These are phyloP conservation scores for Macadamia tetraphylla DNA, from an alignment of 164 flowering plant genomes.

Conservation along the genomic window DNA sequence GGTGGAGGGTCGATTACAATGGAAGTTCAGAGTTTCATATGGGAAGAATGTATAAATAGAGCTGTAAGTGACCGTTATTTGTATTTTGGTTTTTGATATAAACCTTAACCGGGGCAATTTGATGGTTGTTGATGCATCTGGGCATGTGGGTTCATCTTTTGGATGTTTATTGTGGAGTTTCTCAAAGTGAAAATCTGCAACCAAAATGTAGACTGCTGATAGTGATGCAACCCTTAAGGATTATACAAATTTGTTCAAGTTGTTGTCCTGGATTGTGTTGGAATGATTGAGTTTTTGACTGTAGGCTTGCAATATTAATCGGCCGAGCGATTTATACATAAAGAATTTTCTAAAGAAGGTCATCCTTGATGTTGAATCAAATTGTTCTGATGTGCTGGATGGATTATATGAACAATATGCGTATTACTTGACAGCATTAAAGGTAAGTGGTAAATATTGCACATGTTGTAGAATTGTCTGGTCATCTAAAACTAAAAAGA, in stretches of 20 bases:
- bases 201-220: neutral
- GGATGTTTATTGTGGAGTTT: too few species aligned
- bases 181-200: too few species aligned
- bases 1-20: constrained; percentile 66
- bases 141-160: too few species aligned
- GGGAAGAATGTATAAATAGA: constrained; percentile 48
- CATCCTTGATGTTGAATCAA: constrained; percentile 60
- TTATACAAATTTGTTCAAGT: neutral
- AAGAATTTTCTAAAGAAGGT: constrained; percentile 75
- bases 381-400: constrained; percentile 50
- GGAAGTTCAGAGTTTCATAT: constrained; percentile 60
- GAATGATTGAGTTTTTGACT: neutral
- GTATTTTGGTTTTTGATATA: too few species aligned
- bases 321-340: constrained; percentile 28
- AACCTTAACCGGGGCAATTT: too few species aligned
- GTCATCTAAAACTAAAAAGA: too few species aligned
- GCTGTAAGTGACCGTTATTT: constrained; percentile 28
- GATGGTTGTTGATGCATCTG: too few species aligned
- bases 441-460: constrained; percentile 32
- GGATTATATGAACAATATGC: constrained; percentile 67
- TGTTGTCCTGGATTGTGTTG: neutral
- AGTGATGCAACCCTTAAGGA: neutral
- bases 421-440: constrained; percentile 45
- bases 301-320: constrained; percentile 14
- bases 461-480: too few species aligned